Conservation (phyloP, 305 asterid species). For the Andrographis paniculata region DNA sequence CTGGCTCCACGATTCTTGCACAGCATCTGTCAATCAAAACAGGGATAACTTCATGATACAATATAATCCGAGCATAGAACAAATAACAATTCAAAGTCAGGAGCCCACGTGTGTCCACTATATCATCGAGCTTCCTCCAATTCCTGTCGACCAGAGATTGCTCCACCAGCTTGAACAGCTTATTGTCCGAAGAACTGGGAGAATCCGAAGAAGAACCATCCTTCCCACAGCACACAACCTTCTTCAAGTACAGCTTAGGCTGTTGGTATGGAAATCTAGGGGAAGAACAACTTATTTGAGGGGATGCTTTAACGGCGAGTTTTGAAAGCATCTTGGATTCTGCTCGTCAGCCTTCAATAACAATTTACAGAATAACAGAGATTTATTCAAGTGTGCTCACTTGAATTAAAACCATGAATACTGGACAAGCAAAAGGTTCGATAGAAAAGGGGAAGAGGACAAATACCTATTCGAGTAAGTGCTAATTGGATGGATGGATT, state of each 20-base stretch:
- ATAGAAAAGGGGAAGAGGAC: too few relatives aligned
- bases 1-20: constrained; percentile 69
- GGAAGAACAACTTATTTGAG: constrained; percentile 24
- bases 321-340: constrained; percentile 60
- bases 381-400: too few relatives aligned
- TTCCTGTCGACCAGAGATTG: constrained; percentile 46
- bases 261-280: constrained; percentile 21
- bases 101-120: constrained; percentile 54
- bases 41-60: too few relatives aligned
- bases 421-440: too few relatives aligned
- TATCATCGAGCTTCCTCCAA: constrained; percentile 76
- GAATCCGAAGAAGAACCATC: constrained; percentile 38
- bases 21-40: constrained; percentile 35
- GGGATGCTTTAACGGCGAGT: constrained; percentile 31
- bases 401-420: too few relatives aligned
- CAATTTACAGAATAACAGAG: too few relatives aligned
- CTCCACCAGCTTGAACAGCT: constrained; percentile 51
- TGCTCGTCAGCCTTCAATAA: too few relatives aligned
- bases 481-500: too few relatives aligned
- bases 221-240: constrained; percentile 45
- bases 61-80: constrained; percentile 10
- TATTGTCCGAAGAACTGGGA: constrained; percentile 29
- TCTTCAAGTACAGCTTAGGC: constrained; percentile 30
- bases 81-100: background rate
- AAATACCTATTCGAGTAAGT: too few relatives aligned